Evolutionary conservation across 768 basidiomycete genomes (phyloP).

Genomic region (Leccinellum rugosiceps): DNA sequence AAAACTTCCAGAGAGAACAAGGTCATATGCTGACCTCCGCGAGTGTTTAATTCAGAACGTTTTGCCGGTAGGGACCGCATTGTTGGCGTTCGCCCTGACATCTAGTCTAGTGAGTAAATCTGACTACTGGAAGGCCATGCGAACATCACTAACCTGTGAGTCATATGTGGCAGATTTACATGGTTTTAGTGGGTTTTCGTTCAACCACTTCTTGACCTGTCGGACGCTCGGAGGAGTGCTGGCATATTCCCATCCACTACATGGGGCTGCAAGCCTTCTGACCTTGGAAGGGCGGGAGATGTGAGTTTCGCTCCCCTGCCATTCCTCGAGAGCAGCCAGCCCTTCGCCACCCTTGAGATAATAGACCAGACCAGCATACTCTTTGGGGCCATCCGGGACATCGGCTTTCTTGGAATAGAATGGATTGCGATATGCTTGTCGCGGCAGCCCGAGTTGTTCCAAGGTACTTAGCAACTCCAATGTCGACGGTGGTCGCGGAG

Average conservation of each 20-base stretch:
- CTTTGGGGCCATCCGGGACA: constrained; percentile 61
- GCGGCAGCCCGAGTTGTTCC: constrained; percentile 46
- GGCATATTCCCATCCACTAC: constrained; percentile 79
- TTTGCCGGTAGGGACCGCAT: constrained; percentile 57
- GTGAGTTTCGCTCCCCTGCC: constrained; percentile 34
- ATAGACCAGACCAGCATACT: constrained; percentile 81
- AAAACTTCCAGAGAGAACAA: constrained; percentile 83
- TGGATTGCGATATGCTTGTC: constrained; percentile 70
- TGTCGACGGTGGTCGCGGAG: constrained; percentile 46
- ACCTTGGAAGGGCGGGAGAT: background rate
- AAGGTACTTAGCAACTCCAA: constrained; percentile 45
- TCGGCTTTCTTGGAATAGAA: constrained; percentile 75
- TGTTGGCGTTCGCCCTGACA: constrained; percentile 73
- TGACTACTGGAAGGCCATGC: background rate
- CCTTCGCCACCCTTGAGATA: constrained; percentile 62
- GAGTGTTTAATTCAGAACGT: constrained; percentile 37
- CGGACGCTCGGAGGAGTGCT: constrained; percentile 59
- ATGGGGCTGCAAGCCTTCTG: constrained; percentile 29
- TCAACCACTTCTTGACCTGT: constrained; percentile 56
- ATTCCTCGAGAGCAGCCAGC: constrained; percentile 57
- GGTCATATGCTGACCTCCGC: constrained; percentile 73
- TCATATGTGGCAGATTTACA: constrained; percentile 25
- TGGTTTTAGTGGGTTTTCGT: constrained; percentile 18
- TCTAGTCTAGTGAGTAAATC: constrained; percentile 35
- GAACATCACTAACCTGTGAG: constrained; percentile 48